Evolutionary conservation across 768 basidiomycete genomes (phyloP).

Genomic region (Phylloporus sp.): DNA sequence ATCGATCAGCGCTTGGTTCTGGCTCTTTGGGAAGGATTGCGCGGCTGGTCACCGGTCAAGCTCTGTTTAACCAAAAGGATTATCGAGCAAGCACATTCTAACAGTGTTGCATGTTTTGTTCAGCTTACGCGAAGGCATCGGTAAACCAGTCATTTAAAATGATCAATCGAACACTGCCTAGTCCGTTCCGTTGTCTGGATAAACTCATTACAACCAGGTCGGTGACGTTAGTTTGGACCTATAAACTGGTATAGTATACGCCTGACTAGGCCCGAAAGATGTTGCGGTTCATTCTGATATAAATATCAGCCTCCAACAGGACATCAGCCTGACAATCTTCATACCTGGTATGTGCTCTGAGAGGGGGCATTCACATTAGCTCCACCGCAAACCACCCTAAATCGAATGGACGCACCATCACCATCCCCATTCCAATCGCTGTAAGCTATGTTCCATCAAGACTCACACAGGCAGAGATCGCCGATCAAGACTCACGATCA

Average conservation of each 20-base stretch:
- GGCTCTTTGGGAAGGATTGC: not conserved
- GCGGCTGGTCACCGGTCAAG: not conserved
- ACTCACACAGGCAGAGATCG: not conserved
- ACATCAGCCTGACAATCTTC: not conserved
- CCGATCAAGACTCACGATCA: slow-evolving; percentile 43
- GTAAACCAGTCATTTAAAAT: not conserved
- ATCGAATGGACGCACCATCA: slow-evolving; percentile 55
- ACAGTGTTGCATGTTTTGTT: not conserved
- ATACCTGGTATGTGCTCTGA: slow-evolving; percentile 75
- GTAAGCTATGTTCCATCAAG: slow-evolving; percentile 41
- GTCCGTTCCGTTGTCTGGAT: not conserved
- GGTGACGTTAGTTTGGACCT: slow-evolving; percentile 63
- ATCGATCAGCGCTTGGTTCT: not conserved
- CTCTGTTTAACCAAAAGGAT: not conserved
- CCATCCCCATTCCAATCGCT: slow-evolving; percentile 85
- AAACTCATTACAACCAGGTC: not conserved
- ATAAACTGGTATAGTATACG: slow-evolving; percentile 85
- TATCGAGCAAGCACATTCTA: not conserved
- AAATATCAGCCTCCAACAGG: slow-evolving; percentile 2
- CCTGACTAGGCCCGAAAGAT: slow-evolving; percentile 77
- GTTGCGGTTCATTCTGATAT: slow-evolving; percentile 63
- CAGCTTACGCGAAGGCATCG: not conserved
- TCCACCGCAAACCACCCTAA: not conserved
- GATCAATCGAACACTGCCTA: not conserved
- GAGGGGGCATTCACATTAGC: slow-evolving; percentile 11